Evolutionary conservation across 2,329 filamentous ascomycete species (phyloP).

Genomic region (Diplodia sapinea): DNA sequence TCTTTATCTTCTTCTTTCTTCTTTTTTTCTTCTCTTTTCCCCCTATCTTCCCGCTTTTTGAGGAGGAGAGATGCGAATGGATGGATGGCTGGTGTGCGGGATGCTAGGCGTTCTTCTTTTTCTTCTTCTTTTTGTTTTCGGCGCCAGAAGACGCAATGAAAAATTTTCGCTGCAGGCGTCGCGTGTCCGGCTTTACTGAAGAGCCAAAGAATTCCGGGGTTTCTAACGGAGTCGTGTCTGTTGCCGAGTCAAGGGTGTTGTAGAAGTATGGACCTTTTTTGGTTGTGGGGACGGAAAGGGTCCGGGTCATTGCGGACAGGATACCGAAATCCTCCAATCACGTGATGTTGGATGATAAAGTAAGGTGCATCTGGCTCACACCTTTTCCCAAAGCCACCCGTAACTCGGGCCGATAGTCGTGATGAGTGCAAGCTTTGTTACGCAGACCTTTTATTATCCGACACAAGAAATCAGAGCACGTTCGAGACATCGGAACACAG

Average conservation of each 20-base stretch:
- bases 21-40: no score
- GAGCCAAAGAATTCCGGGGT: background rate
- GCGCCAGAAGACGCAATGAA: background rate
- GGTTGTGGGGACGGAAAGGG: background rate
- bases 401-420: no score
- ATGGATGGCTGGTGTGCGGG: no score
- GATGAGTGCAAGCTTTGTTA: background rate
- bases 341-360: background rate
- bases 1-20: no score
- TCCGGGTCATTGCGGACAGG: background rate
- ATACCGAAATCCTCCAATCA: background rate
- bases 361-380: background rate
- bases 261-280: background rate
- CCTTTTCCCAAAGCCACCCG: no score
- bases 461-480: background rate
- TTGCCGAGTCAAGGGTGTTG: background rate
- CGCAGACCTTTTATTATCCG: background rate
- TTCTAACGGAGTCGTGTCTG: background rate
- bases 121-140: background rate
- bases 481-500: background rate
- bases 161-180: background rate
- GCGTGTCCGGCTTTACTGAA: background rate
- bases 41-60: background rate
- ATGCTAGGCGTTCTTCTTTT: background rate
- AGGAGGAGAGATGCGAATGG: no score